Conservation (phyloP, 306 rosid species). For the Sesbania bispinosa region DNA sequence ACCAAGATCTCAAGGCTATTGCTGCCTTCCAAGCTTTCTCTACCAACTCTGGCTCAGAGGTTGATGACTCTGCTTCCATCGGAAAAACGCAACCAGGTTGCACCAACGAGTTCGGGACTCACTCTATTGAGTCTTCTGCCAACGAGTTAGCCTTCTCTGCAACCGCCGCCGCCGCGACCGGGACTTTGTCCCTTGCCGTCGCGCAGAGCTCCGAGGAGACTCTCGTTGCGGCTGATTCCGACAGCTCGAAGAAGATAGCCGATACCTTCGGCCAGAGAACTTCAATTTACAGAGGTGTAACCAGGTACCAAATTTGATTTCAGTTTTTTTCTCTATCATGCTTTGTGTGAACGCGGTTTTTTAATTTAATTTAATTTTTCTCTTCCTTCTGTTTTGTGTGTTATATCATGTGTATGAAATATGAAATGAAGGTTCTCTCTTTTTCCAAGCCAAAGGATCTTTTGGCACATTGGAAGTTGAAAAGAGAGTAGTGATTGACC, state of each 20-base stretch:
- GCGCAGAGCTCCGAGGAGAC: conserved; percentile 31
- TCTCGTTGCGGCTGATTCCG: conserved; percentile 27
- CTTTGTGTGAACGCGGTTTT: no score
- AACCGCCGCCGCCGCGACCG: conserved; percentile 3
- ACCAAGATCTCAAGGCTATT: conserved; percentile 58
- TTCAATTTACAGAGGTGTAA: conserved; percentile 86
- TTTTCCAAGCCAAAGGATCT: not conserved
- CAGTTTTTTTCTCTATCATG: not conserved
- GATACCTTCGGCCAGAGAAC: conserved; percentile 69
- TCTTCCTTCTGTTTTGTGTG: not conserved
- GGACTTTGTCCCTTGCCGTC: conserved; percentile 39
- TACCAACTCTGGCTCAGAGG: conserved; percentile 83
- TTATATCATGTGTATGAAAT: not conserved
- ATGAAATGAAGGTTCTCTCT: conserved; percentile 5
- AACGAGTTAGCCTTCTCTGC: conserved; percentile 53
- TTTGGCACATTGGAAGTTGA: conserved; percentile 7
- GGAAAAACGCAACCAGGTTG: conserved; percentile 33
- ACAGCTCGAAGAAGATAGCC: conserved; percentile 34
- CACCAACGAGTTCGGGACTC: conserved; percentile 38
- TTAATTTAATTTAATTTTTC: no score
- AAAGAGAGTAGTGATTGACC: not conserved
- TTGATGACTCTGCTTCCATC: conserved; percentile 61
- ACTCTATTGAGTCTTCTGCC: conserved; percentile 54
- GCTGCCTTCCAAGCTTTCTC: conserved; percentile 61
- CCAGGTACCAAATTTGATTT: conserved; percentile 44